Evolutionary conservation across 2,329 filamentous ascomycete genomes (phyloP).

Genomic region (Alternaria consortialis): DNA sequence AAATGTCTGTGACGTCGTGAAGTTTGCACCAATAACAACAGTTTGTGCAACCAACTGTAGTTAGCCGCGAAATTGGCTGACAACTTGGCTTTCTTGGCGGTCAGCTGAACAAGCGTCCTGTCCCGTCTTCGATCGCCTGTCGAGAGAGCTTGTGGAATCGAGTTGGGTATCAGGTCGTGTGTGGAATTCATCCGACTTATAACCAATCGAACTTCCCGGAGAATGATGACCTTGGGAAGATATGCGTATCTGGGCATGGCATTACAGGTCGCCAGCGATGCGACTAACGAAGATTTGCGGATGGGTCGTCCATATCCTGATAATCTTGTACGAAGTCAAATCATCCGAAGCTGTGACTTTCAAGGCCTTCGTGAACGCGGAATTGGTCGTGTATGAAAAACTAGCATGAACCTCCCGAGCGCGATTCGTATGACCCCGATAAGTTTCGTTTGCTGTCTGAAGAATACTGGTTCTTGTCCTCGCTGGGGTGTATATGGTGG

Average conservation of each 20-base stretch:
- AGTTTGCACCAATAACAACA: not conserved
- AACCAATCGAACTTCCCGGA: not conserved
- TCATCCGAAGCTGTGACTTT: not conserved
- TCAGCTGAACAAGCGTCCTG: conserved; percentile 3
- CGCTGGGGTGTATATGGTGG: not conserved
- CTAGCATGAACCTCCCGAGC: not conserved
- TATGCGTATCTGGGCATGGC: not conserved
- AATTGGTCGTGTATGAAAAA: not conserved
- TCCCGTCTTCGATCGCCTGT: not conserved
- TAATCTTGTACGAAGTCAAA: too few relatives aligned
- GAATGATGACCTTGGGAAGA: not conserved
- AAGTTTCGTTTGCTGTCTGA: conserved; percentile 5
- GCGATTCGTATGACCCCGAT: not conserved
- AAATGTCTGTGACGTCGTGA: conserved; percentile 21
- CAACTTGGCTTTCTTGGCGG: conserved; percentile 28
- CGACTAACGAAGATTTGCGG: not conserved
- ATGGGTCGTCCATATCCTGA: not conserved
- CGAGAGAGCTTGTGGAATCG: not conserved
- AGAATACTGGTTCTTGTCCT: not conserved
- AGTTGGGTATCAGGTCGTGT: not conserved
- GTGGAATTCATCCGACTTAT: not conserved
- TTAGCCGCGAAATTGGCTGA: conserved; percentile 18
- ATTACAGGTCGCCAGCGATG: not conserved
- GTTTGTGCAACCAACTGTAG: conserved; percentile 16
- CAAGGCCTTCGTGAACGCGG: not conserved